Base-by-base conservation (phyloP, 1,284 basidiomycete genomes). In the Volvariella volvacea region DNA sequence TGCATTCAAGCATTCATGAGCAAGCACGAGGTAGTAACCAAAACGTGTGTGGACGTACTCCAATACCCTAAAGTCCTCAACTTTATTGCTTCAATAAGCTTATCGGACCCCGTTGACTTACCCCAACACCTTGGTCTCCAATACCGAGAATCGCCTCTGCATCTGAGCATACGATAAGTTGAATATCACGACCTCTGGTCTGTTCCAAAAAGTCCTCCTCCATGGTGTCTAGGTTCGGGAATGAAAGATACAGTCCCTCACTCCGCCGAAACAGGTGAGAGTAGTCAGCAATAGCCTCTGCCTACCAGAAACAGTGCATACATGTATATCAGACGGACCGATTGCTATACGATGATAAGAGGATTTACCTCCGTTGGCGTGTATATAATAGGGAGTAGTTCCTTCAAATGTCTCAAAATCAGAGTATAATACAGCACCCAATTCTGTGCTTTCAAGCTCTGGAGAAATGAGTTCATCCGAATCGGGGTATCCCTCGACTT, bases 71-170 rank as follows among this genome's bases (percentile, higher is more conserved):
- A n/a, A n/a, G n/a, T 82, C 67, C 45, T 25, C 4, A 15, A 15
- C 22, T 39, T 19, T 20, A n/a, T n/a, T 12, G 20, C 28, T 8
- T 39, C 28, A 20, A 37, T 10, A 17, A 21, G 9, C 14, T 22
- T 25, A 22, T 41, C 14, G 20, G n/a, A n/a, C n/a, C n/a, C n/a
- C n/a, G n/a, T n/a, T n/a, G n/a, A 60, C 68, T 45, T 54, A 82
- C 80, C 41, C 81, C 80, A 45, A 82, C 70, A 39, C 83, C 83
- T 55, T 86, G 83, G 59, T 85, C 83, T 2, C 83, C 83, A 53
- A 88, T 91, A 15, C 88, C 88, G 2, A 92, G 67, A 48, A 92
- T 91, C 1, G 85, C 84, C 57, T 91, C 88, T 3, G 83, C 78
- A 58, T 93, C 90, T 0, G 88, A 87, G 45, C 83, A 85, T 25